phyloP scores from a whole-genome alignment of 2,329 filamentous ascomycete genomes.

The Fusarium brevicatenulatum region DNA sequence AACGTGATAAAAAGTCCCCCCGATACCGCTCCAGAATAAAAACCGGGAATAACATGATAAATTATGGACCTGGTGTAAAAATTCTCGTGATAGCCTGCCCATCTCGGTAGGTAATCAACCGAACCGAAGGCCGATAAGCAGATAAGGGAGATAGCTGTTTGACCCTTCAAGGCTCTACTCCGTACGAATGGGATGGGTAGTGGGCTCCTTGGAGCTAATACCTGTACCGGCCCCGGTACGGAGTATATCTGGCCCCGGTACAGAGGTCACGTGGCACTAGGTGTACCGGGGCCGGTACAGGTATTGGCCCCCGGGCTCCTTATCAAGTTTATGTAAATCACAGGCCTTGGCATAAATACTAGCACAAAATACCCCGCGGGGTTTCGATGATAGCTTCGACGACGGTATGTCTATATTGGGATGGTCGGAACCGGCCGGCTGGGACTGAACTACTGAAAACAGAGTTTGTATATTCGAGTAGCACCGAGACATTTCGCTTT shows the following conservation, averaged over 20 bases:
- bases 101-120: neutral
- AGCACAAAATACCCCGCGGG: neutral
- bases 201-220: neutral
- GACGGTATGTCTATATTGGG: neutral
- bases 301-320: too few species aligned
- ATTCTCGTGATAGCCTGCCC: neutral
- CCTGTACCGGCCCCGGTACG: too few species aligned
- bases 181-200: neutral
- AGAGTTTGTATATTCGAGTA: neutral
- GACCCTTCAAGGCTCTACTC: too few species aligned
- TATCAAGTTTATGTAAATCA: neutral
- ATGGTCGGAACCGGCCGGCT: neutral
- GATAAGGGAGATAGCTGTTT: neutral
- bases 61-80: neutral
- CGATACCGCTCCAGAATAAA: conserved; percentile 2
- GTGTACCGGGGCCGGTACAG: too few species aligned
- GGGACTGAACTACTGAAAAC: neutral
- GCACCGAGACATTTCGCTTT: neutral
- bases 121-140: neutral
- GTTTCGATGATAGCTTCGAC: neutral
- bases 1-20: neutral
- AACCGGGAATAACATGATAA: conserved; percentile 7
- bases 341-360: neutral
- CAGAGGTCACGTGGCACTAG: too few species aligned
- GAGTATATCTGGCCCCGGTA: too few species aligned